Percentiles rank a stretch among this genome's conserved stretches.
phyloP scores from a whole-genome alignment of 1,139 yeast genomes.

The Hyphopichia fennica region DNA sequence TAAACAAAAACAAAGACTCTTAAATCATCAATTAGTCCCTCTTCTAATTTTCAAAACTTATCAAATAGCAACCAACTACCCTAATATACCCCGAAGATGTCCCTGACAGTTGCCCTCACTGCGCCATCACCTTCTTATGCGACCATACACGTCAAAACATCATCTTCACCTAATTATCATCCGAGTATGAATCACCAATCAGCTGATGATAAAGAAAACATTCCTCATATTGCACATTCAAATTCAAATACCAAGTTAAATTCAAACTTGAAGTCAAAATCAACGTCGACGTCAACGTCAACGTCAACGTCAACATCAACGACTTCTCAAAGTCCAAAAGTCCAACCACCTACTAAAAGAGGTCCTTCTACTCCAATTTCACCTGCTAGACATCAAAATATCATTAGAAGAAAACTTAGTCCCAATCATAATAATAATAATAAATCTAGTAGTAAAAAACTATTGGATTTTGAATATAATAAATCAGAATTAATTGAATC shows the following conservation, averaged over 20 bases:
- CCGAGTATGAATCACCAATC: no score
- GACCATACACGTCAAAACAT: neutral
- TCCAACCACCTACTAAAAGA: constrained; percentile 14
- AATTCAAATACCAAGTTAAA: no score
- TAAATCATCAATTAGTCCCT: no score
- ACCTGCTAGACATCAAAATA: constrained; percentile 17
- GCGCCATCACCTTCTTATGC: neutral
- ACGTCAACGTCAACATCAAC: no score
- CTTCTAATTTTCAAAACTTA: no score
- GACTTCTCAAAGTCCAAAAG: neutral
- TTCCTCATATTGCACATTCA: no score
- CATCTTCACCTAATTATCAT: neutral
- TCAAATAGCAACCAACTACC: no score
- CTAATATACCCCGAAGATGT: neutral
- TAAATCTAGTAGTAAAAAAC: neutral
- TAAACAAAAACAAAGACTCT: no score
- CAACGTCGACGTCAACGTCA: no score
- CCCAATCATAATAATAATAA: constrained; percentile 5
- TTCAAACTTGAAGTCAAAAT: no score
- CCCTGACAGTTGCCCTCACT: neutral
- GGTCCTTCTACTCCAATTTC: constrained; percentile 30
- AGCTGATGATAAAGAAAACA: no score
- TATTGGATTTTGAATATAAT: constrained; percentile 1
- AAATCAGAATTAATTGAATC: constrained; percentile 10
- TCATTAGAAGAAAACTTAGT: constrained; percentile 17